Evolutionary conservation across 805 yeast genomes (phyloP).

Genomic region (Cyberlindnera galapagoensis): DNA sequence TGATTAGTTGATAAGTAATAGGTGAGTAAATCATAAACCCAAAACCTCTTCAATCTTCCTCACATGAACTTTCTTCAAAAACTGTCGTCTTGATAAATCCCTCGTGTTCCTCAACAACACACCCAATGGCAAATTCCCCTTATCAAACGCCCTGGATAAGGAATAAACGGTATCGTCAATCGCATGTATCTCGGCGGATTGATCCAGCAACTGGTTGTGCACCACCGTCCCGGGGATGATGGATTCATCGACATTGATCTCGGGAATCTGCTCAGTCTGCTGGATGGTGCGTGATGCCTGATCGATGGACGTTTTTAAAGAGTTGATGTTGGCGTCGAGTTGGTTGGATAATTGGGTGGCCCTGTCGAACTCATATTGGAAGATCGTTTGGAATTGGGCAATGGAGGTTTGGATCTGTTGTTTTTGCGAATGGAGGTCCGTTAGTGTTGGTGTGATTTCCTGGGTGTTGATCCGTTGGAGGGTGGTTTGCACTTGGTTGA

Average conservation of each 20-base stretch:
- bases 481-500: conserved; percentile 14
- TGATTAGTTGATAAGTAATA: too few species aligned
- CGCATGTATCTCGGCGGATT: conserved; percentile 53
- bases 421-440: conserved; percentile 18
- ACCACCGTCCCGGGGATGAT: conserved; percentile 47
- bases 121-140: conserved; percentile 37
- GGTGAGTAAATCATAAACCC: too few species aligned
- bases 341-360: conserved; percentile 22
- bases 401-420: conserved; percentile 27
- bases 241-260: conserved; percentile 35
- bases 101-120: conserved; percentile 39
- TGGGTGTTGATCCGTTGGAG: conserved; percentile 20
- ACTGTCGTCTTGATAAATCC: conserved; percentile 58
- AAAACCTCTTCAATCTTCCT: conserved; percentile 29
- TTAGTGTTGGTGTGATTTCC: conserved; percentile 20
- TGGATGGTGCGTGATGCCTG: conserved; percentile 25
- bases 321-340: conserved; percentile 24
- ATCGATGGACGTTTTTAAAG: conserved; percentile 25
- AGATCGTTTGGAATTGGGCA: conserved; percentile 30
- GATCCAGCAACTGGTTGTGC: conserved; percentile 38
- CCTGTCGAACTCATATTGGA: conserved; percentile 27
- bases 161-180: conserved; percentile 61
- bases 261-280: conserved; percentile 26
- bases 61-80: conserved; percentile 42
- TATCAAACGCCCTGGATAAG: conserved; percentile 49